Percentiles rank a stretch among this genome's conserved stretches.
phyloP scores from a whole-genome alignment of 2,329 filamentous ascomycete species.

The Aspergillus tamarii region DNA sequence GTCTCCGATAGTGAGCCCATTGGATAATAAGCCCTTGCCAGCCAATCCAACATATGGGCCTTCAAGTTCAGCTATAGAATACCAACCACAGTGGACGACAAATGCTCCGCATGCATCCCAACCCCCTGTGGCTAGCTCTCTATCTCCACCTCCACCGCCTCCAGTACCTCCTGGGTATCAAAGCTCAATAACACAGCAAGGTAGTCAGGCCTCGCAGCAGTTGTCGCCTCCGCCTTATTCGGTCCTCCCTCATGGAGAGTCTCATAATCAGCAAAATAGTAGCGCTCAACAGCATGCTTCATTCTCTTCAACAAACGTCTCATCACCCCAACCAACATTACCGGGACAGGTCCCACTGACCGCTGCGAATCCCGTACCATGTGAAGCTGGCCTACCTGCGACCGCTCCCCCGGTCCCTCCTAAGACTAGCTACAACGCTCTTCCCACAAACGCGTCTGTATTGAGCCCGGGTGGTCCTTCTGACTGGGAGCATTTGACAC shows the following conservation, averaged over 20 bases:
- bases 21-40: slow-evolving; percentile 22
- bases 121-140: slow-evolving; percentile 22
- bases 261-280: slow-evolving; percentile 3
- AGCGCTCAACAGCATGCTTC: slow-evolving; percentile 8
- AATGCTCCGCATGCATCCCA: slow-evolving; percentile 28
- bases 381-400: slow-evolving; percentile 5
- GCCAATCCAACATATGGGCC: slow-evolving; percentile 23
- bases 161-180: slow-evolving; percentile 42
- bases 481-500: slow-evolving; percentile 51
- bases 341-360: neutral
- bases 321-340: slow-evolving; percentile 8
- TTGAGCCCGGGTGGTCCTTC: slow-evolving; percentile 49
- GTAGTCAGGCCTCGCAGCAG: slow-evolving; percentile 30
- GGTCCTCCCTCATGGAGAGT: slow-evolving; percentile 27
- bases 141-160: slow-evolving; percentile 36
- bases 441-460: slow-evolving; percentile 37
- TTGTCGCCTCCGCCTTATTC: slow-evolving; percentile 35
- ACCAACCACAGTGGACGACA: slow-evolving; percentile 26
- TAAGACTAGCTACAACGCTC: slow-evolving; percentile 24
- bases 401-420: slow-evolving; percentile 28
- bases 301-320: neutral
- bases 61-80: slow-evolving; percentile 12
- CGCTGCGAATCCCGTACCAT: neutral
- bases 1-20: slow-evolving; percentile 20
- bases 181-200: slow-evolving; percentile 29